These are phyloP conservation scores for Litsea cubeba DNA, from an alignment of 164 flowering plant species.

Conservation along the genomic window DNA sequence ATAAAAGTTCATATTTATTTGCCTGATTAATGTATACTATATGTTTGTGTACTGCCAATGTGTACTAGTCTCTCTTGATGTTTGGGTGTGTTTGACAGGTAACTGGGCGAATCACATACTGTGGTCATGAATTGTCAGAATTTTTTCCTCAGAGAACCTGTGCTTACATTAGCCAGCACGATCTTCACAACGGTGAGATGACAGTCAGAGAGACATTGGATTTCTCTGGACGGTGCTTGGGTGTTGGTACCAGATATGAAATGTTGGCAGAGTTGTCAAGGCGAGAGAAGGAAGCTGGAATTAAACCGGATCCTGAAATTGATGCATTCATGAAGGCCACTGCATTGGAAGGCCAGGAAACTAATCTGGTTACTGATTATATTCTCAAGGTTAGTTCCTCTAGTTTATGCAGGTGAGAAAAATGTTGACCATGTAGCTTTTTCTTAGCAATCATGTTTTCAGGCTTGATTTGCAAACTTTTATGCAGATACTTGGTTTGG, in stretches of 20 bases:
- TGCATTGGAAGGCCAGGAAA: conserved; percentile 47
- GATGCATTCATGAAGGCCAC: conserved; percentile 70
- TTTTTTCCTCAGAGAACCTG: conserved; percentile 62
- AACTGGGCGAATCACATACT: conserved; percentile 46
- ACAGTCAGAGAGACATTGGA: conserved; percentile 61
- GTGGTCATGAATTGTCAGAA: conserved; percentile 51
- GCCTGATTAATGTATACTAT: no score
- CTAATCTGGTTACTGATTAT: conserved; percentile 51
- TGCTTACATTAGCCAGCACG: conserved; percentile 67
- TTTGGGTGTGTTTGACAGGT: conserved; percentile 25
- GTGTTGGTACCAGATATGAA: conserved; percentile 59
- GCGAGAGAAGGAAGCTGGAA: conserved; percentile 49
- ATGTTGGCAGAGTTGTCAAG: conserved; percentile 45
- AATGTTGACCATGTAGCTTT: background rate
- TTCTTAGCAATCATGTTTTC: background rate
- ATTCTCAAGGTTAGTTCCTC: conserved; percentile 45
- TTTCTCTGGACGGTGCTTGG: conserved; percentile 62
- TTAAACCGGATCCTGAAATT: conserved; percentile 60
- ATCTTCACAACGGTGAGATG: conserved; percentile 62
- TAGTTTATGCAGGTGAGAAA: background rate
- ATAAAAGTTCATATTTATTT: no score
- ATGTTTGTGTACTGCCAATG: background rate
- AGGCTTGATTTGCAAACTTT: conserved; percentile 1
- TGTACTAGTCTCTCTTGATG: background rate
- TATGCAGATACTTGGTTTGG: conserved; percentile 52